A percentile compares a stretch with the other conserved stretches of the same genome.
Evolutionary conservation across 129 eudicot species (phyloP).

Genomic region (Arctium lappa): DNA sequence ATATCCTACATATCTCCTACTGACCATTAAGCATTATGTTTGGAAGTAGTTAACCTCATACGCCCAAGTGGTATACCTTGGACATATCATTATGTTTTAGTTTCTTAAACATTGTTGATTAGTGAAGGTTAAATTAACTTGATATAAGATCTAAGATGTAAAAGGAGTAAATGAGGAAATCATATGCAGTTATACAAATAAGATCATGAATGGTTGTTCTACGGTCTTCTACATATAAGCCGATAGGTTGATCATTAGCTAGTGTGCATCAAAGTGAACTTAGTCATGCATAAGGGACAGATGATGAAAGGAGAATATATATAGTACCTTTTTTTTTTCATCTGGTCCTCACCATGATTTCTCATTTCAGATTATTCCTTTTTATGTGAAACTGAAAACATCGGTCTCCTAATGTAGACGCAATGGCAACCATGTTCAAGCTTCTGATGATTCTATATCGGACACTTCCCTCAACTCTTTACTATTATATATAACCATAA

Average conservation of each 20-base stretch:
- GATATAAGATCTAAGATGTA: neutral
- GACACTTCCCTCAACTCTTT: neutral
- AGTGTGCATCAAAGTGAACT: neutral
- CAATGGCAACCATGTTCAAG: constrained; percentile 8
- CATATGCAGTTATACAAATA: neutral
- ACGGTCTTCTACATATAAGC: neutral
- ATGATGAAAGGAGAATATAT: neutral
- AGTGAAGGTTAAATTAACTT: too few relatives aligned
- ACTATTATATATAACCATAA: too few relatives aligned
- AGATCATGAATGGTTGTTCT: neutral
- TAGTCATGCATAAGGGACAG: neutral
- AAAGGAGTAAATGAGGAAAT: too few relatives aligned
- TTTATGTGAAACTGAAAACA: neutral
- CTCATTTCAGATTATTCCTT: neutral
- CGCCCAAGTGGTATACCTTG: too few relatives aligned
- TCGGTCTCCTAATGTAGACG: neutral
- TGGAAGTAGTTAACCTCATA: too few relatives aligned
- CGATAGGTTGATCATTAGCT: too few relatives aligned
- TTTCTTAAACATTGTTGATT: too few relatives aligned
- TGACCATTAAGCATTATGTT: too few relatives aligned
- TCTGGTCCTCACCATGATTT: neutral
- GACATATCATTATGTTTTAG: too few relatives aligned
- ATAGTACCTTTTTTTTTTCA: neutral
- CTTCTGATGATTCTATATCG: neutral
- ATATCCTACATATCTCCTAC: too few relatives aligned